Base-by-base conservation (phyloP, 495 filamentous ascomycete genomes). In the Sphaerosporella brunnea region DNA sequence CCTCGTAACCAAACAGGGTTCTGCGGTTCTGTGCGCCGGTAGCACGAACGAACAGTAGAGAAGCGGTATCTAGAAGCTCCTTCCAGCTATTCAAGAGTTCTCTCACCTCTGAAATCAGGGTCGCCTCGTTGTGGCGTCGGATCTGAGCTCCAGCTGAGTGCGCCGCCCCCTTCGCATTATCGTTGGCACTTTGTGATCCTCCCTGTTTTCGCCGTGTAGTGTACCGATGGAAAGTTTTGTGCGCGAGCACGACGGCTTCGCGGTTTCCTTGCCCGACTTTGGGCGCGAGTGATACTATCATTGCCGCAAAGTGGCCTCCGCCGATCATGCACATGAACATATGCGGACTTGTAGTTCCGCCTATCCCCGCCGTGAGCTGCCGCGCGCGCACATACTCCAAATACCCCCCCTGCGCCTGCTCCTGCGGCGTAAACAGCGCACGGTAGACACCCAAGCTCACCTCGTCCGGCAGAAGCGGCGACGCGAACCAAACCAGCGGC, bases 281-380 rank as follows among this genome's bases (percentile, higher is more conserved):
- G 0, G 92, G 87, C 0, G 82, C 78, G 2, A 96, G 69, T 2
- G 85, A 84, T 16, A 96, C 79, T 25, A 96, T 68, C 86, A 96
- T 95, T 18, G 82, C 92, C 0, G 90, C 90, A 61, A 97, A 96
- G 56, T 97, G 90, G 1, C 90, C 90, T 52, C 90, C 90, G 5
- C 90, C 90, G 46, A 96, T 92, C 90, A 97, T 97, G 62, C 86
- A 96, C 47, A 96, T 73, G 57, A 97, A 94, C 21, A 93, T 74
- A 55, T 94, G 87, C 55, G 55, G 25, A 52, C 56, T 53, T 67
- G 73, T 47, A 13, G 20, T 2, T 10, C n/a, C n/a, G n/a, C n/a
- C n/a, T n/a, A n/a, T n/a, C n/a, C 35, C 8, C 8, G 40, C 28
- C 11, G 45, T 24, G 21, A 58, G 35, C 23, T 67, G 66, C 53